phyloP scores from a whole-genome alignment of 2,329 filamentous ascomycete genomes.

The Cordyceps pruinosa region DNA sequence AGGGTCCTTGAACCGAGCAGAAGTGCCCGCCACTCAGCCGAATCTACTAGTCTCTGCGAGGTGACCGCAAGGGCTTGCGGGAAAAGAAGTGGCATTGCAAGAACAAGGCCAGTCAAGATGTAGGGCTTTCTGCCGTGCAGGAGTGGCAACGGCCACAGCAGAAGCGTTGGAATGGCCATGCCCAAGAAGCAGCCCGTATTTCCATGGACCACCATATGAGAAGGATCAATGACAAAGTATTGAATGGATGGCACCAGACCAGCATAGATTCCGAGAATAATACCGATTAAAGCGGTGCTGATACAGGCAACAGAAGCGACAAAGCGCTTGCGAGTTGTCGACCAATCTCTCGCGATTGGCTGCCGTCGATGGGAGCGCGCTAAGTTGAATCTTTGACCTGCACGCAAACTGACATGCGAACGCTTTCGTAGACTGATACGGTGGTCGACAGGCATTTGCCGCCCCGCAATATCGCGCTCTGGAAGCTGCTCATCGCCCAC shows the following conservation, averaged over 20 bases:
- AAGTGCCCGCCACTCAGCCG: constrained; percentile 48
- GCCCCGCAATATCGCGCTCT: constrained; percentile 20
- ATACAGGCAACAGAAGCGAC: constrained; percentile 63
- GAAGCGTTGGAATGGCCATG: constrained; percentile 60
- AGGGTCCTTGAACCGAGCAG: constrained; percentile 57
- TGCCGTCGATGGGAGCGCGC: constrained; percentile 50
- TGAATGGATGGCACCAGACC: constrained; percentile 74
- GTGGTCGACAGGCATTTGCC: constrained; percentile 23
- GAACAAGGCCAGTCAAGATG: constrained; percentile 58
- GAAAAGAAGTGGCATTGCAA: constrained; percentile 67
- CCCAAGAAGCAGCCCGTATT: constrained; percentile 68
- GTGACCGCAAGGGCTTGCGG: constrained; percentile 65
- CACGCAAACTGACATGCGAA: constrained; percentile 48
- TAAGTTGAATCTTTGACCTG: constrained; percentile 44
- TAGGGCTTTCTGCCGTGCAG: constrained; percentile 74
- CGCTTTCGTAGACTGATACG: constrained; percentile 40
- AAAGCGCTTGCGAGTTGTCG: constrained; percentile 57
- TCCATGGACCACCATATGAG: constrained; percentile 61
- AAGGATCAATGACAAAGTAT: constrained; percentile 64
- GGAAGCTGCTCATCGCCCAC: constrained; percentile 20
- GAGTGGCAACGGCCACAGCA: constrained; percentile 67
- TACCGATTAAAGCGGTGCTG: constrained; percentile 64
- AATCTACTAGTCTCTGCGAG: constrained; percentile 47
- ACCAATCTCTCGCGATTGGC: constrained; percentile 68
- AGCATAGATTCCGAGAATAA: constrained; percentile 68